Evolutionary conservation across 2,329 filamentous ascomycete genomes (phyloP).

Genomic region (Phyllosticta citribraziliensis): DNA sequence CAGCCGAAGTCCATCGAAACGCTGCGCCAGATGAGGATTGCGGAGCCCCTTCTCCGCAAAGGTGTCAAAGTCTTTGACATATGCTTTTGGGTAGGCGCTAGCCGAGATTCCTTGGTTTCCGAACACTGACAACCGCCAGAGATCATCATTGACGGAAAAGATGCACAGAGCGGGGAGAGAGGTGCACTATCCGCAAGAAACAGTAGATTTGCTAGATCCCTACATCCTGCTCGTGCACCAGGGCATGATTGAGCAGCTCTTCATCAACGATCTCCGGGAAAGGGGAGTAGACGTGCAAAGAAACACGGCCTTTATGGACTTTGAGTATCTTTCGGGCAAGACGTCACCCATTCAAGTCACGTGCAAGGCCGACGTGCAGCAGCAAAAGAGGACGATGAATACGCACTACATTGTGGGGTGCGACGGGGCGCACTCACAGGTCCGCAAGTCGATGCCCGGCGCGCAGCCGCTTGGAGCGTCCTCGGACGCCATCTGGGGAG

Average conservation of each 20-base stretch:
- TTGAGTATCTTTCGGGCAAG: slow-evolving; percentile 30
- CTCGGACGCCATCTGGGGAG: slow-evolving; percentile 57
- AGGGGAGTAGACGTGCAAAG: slow-evolving; percentile 54
- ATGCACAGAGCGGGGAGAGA: slow-evolving; percentile 55
- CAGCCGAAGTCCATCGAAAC: slow-evolving; percentile 75
- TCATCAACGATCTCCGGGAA: slow-evolving; percentile 58
- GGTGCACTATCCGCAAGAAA: slow-evolving; percentile 50
- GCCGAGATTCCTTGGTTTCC: not conserved
- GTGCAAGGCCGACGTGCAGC: slow-evolving; percentile 30
- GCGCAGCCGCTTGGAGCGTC: slow-evolving; percentile 39
- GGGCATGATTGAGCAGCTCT: slow-evolving; percentile 63
- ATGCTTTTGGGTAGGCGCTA: slow-evolving; percentile 53
- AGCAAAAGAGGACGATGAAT: slow-evolving; percentile 36
- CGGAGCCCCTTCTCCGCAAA: slow-evolving; percentile 55
- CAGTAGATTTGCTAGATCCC: slow-evolving; percentile 42
- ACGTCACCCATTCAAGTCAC: slow-evolving; percentile 32
- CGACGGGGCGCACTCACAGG: slow-evolving; percentile 62
- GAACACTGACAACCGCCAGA: slow-evolving; percentile 14
- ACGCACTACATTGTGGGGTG: slow-evolving; percentile 61
- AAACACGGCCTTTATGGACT: slow-evolving; percentile 52
- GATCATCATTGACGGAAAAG: slow-evolving; percentile 26
- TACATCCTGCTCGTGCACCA: slow-evolving; percentile 54
- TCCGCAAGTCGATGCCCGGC: slow-evolving; percentile 47
- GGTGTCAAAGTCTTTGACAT: slow-evolving; percentile 67
- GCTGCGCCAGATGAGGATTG: slow-evolving; percentile 61